A percentile compares a stretch with the other conserved stretches of the same genome.
Evolutionary conservation across 176 grass and related monocot species (phyloP).

Genomic region (Aegilops umbellulata): DNA sequence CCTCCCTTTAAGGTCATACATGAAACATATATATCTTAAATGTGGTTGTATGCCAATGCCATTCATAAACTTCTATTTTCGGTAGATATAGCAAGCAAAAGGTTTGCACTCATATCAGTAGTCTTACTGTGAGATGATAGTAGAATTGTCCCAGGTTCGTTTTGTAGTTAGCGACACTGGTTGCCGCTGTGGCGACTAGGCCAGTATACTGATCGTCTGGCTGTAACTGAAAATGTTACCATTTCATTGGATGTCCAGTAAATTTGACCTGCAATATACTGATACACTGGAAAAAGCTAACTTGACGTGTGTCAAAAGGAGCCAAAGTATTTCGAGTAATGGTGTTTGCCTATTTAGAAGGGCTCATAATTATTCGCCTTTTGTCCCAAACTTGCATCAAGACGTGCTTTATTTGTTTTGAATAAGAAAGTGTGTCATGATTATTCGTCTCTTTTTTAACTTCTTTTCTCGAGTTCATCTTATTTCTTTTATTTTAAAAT

Average conservation of each 20-base stretch:
- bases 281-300: neutral
- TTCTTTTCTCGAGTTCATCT: constrained; percentile 26
- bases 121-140: constrained; percentile 11
- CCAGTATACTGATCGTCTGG: neutral
- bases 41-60: neutral
- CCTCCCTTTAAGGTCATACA: neutral
- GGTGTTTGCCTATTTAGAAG: constrained; percentile 14
- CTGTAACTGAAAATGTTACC: constrained; percentile 1
- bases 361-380: neutral
- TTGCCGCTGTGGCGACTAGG: neutral
- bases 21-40: neutral
- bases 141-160: neutral
- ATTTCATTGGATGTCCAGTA: constrained; percentile 9
- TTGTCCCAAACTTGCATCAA: neutral
- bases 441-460: neutral
- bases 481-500: constrained; percentile 52
- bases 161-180: neutral
- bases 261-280: constrained; percentile 16
- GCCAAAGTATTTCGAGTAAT: neutral
- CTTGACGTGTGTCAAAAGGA: neutral
- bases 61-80: constrained; percentile 21
- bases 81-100: neutral
- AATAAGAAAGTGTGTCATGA: constrained; percentile 2
- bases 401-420: constrained; percentile 4
- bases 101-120: neutral